Evolutionary conservation across 768 basidiomycete species (phyloP).

Genomic region (Guyanaporus albipodus): DNA sequence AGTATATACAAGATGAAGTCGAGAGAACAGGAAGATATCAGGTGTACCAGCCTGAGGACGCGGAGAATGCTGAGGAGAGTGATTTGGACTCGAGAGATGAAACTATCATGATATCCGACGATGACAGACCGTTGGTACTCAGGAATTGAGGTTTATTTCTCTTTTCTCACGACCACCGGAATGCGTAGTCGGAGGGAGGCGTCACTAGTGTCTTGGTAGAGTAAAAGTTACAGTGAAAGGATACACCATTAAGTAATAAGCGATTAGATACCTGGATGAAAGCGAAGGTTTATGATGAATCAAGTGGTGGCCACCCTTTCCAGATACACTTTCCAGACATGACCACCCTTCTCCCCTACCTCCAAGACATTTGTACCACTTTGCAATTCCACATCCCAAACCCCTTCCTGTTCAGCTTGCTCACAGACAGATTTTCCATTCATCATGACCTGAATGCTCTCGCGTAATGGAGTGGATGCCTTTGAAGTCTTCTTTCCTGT

Average conservation of each 20-base stretch:
- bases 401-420: slow-evolving; percentile 41
- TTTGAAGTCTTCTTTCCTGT: slow-evolving; percentile 46
- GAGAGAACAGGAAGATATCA: slow-evolving; percentile 60
- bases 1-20: slow-evolving; percentile 52
- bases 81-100: slow-evolving; percentile 14
- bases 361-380: slow-evolving; percentile 63
- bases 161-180: background rate
- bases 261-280: slow-evolving; percentile 22
- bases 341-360: slow-evolving; percentile 66
- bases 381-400: slow-evolving; percentile 62
- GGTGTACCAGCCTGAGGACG: slow-evolving; percentile 60
- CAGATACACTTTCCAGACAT: slow-evolving; percentile 68
- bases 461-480: slow-evolving; percentile 34
- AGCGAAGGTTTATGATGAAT: slow-evolving; percentile 9
- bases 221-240: slow-evolving; percentile 24
- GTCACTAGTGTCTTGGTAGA: slow-evolving; percentile 22
- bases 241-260: slow-evolving; percentile 33
- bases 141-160: slow-evolving; percentile 7
- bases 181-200: slow-evolving; percentile 5
- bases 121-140: slow-evolving; percentile 21
- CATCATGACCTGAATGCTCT: slow-evolving; percentile 59
- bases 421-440: slow-evolving; percentile 53
- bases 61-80: slow-evolving; percentile 42
- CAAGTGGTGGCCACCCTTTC: slow-evolving; percentile 37
- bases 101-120: slow-evolving; percentile 8